A percentile compares a stretch with the other conserved stretches of the same genome.
Conservation (phyloP, 139 green algal species). For the Diplosphaera chodatii region DNA sequence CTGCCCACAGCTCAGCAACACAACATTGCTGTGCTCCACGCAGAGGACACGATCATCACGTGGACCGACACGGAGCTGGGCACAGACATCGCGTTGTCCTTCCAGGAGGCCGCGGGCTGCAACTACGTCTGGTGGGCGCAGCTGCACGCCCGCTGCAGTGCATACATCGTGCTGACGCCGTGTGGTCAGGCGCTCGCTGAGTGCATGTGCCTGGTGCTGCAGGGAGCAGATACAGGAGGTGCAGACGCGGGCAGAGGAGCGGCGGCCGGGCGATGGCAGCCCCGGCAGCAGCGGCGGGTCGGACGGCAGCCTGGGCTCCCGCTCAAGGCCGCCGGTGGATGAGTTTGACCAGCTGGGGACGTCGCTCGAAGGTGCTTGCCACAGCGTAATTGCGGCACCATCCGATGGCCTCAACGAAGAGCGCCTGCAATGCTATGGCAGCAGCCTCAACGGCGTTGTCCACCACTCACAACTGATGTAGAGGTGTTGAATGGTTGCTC, state of each 20-base stretch:
- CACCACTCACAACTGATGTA: no score
- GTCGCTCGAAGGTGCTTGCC: slow-evolving; percentile 8
- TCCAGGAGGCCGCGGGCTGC: slow-evolving; percentile 85
- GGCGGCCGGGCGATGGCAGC: background rate
- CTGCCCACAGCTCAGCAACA: no score
- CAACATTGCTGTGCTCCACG: slow-evolving; percentile 4
- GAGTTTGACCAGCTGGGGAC: slow-evolving; percentile 32
- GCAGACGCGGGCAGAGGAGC: slow-evolving; percentile 21
- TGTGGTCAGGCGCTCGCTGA: no score
- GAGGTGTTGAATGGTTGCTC: no score
- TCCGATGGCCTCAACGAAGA: no score
- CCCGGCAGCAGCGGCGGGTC: background rate
- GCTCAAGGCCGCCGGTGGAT: slow-evolving; percentile 22
- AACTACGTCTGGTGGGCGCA: slow-evolving; percentile 72
- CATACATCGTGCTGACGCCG: no score
- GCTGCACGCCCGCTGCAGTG: no score
- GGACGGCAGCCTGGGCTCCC: background rate
- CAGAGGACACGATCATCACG: slow-evolving; percentile 96
- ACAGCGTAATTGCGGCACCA: no score
- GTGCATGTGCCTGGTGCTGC: no score
- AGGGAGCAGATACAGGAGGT: slow-evolving; percentile 61
- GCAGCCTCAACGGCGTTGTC: no score
- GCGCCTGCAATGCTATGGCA: no score
- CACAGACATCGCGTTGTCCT: slow-evolving; percentile 94
- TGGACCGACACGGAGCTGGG: slow-evolving; percentile 84